These are phyloP conservation scores for Calonectria fujianensis DNA, from an alignment of 2,329 filamentous ascomycete genomes.

Conservation along the genomic window DNA sequence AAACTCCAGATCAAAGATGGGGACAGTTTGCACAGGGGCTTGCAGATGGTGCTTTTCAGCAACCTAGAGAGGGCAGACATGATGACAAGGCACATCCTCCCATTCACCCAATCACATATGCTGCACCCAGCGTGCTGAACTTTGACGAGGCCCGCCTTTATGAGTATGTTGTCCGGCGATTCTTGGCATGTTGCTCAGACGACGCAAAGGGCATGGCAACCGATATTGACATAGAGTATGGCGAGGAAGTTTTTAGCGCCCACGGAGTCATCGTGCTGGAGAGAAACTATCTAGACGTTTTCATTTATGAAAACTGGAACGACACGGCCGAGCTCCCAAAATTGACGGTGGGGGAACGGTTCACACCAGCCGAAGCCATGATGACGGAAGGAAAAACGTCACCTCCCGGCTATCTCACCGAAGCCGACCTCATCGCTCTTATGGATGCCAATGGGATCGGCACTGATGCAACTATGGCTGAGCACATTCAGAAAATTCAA, in stretches of 20 bases:
- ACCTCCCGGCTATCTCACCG: conserved; percentile 90
- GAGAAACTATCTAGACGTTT: conserved; percentile 95
- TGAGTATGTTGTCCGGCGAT: conserved; percentile 93
- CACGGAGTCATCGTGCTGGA: conserved; percentile 90
- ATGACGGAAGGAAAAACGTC: conserved; percentile 94
- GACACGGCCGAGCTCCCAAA: conserved; percentile 88
- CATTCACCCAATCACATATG: conserved; percentile 96
- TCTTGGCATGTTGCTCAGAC: conserved; percentile 95
- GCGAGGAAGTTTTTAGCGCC: conserved; percentile 87
- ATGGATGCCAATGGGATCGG: conserved; percentile 99
- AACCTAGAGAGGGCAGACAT: conserved; percentile 87
- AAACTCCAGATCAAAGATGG: conserved; percentile 86
- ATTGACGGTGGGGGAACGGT: conserved; percentile 86
- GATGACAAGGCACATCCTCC: conserved; percentile 98
- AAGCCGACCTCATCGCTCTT: conserved; percentile 94
- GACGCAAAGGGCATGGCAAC: conserved; percentile 92
- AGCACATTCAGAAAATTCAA: conserved; percentile 98
- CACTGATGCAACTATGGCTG: conserved; percentile 98
- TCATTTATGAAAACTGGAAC: conserved; percentile 97
- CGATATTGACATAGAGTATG: conserved; percentile 89
- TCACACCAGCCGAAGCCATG: conserved; percentile 91
- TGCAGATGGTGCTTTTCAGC: conserved; percentile 84
- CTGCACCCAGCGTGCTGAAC: conserved; percentile 77
- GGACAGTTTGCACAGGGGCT: conserved; percentile 86
- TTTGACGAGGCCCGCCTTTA: conserved; percentile 86